Evolutionary conservation across 208 protist species (phyloP).

Genomic region (Acanthamoeba polyphaga): DNA sequence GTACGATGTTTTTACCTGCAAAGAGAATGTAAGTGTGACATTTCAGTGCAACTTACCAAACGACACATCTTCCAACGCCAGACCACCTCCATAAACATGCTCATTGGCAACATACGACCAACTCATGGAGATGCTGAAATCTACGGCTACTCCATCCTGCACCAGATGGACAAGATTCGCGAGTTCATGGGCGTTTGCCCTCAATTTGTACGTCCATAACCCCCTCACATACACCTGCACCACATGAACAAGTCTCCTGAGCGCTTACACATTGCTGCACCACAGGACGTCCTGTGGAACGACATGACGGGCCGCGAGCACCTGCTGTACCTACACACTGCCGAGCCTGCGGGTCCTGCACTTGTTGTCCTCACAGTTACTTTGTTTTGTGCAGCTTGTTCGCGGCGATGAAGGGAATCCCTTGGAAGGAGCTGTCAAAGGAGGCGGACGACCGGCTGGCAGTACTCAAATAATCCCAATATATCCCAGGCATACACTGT

Average conservation of each 20-base stretch:
- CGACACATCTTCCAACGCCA: no score
- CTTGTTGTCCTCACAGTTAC: no score
- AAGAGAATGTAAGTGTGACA: no score
- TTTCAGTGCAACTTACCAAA: no score
- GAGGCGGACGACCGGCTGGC: neutral
- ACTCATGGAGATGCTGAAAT: constrained; percentile 89
- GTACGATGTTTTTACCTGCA: no score
- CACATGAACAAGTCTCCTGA: no score
- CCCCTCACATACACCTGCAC: no score
- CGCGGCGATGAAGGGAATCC: constrained; percentile 65
- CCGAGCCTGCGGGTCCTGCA: no score
- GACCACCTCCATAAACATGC: constrained; percentile 86
- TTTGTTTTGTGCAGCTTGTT: no score
- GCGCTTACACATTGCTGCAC: no score
- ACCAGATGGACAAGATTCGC: constrained; percentile 89
- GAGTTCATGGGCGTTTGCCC: constrained; percentile 96
- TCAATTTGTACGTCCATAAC: constrained; percentile 90
- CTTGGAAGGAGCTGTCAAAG: constrained; percentile 25
- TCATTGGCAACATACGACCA: constrained; percentile 90
- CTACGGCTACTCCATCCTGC: constrained; percentile 83
- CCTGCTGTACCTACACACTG: constrained; percentile 85
- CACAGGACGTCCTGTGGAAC: constrained; percentile 91
- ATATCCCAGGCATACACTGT: no score
- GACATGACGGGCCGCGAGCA: constrained; percentile 96
- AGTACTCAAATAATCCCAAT: neutral